Evolutionary conservation across 768 basidiomycete species (phyloP).

Genomic region (Gymnopilus junonius): DNA sequence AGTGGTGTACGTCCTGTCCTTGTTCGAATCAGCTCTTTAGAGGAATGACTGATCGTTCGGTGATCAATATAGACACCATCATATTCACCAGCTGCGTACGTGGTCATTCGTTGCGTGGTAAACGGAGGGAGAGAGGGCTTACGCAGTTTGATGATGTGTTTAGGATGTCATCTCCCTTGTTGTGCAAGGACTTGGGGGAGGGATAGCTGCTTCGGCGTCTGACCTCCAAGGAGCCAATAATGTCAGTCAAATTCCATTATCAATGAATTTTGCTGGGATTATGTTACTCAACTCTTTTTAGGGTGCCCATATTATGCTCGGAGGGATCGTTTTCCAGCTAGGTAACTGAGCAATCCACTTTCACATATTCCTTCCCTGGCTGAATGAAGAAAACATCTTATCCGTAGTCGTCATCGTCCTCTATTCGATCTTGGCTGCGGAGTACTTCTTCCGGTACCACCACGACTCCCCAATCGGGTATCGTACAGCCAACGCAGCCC

Average conservation of each 20-base stretch:
- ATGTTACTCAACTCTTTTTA: slow-evolving; percentile 11
- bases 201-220: slow-evolving; percentile 45
- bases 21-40: background rate
- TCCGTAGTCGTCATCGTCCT: slow-evolving; percentile 44
- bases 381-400: background rate
- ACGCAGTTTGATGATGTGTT: background rate
- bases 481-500: background rate
- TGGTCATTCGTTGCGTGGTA: background rate
- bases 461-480: background rate
- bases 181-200: slow-evolving; percentile 63
- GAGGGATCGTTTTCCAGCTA: slow-evolving; percentile 65
- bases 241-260: slow-evolving; percentile 1
- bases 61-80: slow-evolving; percentile 39
- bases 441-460: slow-evolving; percentile 6
- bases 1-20: slow-evolving; percentile 36
- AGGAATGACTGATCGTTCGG: background rate
- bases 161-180: slow-evolving; percentile 60
- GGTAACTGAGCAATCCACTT: slow-evolving; percentile 26
- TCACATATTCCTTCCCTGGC: too few species aligned
- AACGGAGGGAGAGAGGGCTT: too few species aligned
- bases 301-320: slow-evolving; percentile 58
- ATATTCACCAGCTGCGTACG: slow-evolving; percentile 41
- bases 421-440: slow-evolving; percentile 40
- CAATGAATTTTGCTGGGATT: too few species aligned
- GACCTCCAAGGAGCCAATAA: slow-evolving; percentile 13